A percentile compares a stretch with the other conserved stretches of the same genome.
Conservation (phyloP, 2,329 filamentous ascomycete genomes). For the Paecilomyces niveus region DNA sequence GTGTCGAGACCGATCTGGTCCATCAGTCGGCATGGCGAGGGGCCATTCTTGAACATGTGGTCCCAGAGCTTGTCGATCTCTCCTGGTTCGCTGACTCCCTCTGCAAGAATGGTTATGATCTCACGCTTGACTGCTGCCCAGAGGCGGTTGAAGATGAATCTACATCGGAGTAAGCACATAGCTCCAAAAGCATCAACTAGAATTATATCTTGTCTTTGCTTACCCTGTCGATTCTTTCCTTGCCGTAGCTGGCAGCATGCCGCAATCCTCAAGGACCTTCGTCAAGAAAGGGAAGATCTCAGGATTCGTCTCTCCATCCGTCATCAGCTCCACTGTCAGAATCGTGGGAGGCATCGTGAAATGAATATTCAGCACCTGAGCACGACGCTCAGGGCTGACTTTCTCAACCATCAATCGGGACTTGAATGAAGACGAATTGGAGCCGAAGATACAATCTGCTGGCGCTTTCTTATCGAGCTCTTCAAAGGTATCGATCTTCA, state of each 20-base stretch:
- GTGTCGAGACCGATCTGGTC: slow-evolving; percentile 48
- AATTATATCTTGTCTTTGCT: background rate
- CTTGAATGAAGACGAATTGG: slow-evolving; percentile 48
- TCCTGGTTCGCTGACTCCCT: slow-evolving; percentile 42
- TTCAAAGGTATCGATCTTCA: slow-evolving; percentile 44
- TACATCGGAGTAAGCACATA: background rate
- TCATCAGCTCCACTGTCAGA: slow-evolving; percentile 49
- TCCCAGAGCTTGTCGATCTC: slow-evolving; percentile 39
- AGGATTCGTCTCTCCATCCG: slow-evolving; percentile 37
- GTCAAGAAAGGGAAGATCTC: slow-evolving; percentile 39
- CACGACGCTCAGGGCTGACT: slow-evolving; percentile 15
- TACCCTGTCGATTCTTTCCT: slow-evolving; percentile 42
- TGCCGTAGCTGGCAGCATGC: slow-evolving; percentile 37
- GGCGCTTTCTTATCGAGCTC: slow-evolving; percentile 37
- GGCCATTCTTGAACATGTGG: slow-evolving; percentile 28
- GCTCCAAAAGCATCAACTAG: background rate
- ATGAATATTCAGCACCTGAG: slow-evolving; percentile 42
- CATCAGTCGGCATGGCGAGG: slow-evolving; percentile 33
- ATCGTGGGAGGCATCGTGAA: slow-evolving; percentile 42
- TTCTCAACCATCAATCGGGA: slow-evolving; percentile 41
- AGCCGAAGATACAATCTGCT: slow-evolving; percentile 42
- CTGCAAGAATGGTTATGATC: slow-evolving; percentile 41
- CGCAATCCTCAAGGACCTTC: slow-evolving; percentile 32
- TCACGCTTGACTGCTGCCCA: slow-evolving; percentile 53
- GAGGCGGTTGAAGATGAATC: slow-evolving; percentile 48